Percentiles rank a stretch among this genome's conserved stretches.
Conservation (phyloP, 129 eudicot species). For the Smallanthus sonchifolius region DNA sequence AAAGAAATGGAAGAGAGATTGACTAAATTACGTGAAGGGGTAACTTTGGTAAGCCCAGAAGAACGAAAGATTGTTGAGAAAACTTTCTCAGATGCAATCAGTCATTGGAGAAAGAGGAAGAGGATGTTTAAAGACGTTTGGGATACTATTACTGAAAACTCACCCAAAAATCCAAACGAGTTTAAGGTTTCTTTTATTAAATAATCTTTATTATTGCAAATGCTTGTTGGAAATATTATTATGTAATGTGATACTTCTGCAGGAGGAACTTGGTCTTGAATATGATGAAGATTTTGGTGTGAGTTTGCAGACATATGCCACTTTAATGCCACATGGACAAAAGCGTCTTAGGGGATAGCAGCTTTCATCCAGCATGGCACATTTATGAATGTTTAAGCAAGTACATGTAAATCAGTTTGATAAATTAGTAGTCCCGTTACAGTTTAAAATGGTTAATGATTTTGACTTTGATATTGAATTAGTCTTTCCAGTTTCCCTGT, state of each 20-base stretch:
- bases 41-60: constrained; percentile 86
- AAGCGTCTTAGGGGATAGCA: constrained; percentile 55
- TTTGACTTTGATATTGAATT: constrained; percentile 8
- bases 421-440: constrained; percentile 22
- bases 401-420: constrained; percentile 30
- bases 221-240: background rate
- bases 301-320: constrained; percentile 73
- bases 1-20: constrained; percentile 72
- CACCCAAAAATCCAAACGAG: constrained; percentile 74
- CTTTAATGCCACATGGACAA: constrained; percentile 53
- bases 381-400: constrained; percentile 15
- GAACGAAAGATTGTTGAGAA: constrained; percentile 73
- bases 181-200: constrained; percentile 50
- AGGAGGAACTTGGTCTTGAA: constrained; percentile 93
- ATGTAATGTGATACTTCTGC: constrained; percentile 17
- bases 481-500: constrained; percentile 11
- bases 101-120: constrained; percentile 89
- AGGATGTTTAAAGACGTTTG: constrained; percentile 93
- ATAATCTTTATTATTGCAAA: background rate
- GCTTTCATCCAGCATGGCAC: constrained; percentile 6
- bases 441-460: background rate
- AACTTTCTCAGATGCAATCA: constrained; percentile 42
- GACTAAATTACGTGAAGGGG: constrained; percentile 78
- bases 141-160: constrained; percentile 94
- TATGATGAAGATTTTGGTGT: constrained; percentile 90